Evolutionary conservation across 2,329 filamentous ascomycete genomes (phyloP).

Genomic region (Botrytis medusae): DNA sequence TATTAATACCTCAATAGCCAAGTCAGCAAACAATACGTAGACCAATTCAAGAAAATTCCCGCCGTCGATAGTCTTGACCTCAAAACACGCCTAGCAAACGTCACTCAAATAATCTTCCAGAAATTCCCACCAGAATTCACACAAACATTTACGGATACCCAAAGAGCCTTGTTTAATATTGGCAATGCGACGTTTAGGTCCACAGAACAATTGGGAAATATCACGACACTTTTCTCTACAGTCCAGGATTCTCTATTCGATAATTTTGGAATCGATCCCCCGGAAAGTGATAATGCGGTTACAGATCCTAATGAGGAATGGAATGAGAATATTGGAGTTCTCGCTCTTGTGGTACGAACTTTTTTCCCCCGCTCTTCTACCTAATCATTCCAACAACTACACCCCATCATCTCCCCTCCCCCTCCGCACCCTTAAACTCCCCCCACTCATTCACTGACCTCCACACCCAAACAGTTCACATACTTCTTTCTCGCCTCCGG

Average conservation of each 20-base stretch:
- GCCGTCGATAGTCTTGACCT: conserved; percentile 7
- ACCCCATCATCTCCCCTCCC: not conserved
- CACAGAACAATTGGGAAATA: conserved; percentile 1
- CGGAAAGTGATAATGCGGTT: not conserved
- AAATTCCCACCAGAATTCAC: conserved; percentile 24
- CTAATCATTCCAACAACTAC: not conserved
- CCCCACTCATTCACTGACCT: not conserved
- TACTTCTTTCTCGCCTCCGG: conserved; percentile 34
- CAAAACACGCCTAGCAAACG: conserved; percentile 5
- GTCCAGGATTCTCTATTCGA: conserved; percentile 32
- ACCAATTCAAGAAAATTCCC: conserved; percentile 9
- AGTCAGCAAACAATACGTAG: not conserved
- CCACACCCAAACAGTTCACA: conserved; percentile 23
- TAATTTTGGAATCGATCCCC: conserved; percentile 24
- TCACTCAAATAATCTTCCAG: conserved; percentile 24
- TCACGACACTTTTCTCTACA: conserved; percentile 19
- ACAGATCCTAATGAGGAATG: conserved; percentile 27
- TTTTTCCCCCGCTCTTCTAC: not conserved
- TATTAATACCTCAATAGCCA: not conserved
- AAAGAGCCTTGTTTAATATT: not conserved
- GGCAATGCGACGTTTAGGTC: not conserved
- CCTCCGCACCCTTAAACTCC: not conserved
- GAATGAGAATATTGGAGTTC: conserved; percentile 25
- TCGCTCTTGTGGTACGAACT: conserved; percentile 28
- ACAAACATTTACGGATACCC: conserved; percentile 8